Base-by-base conservation (phyloP, 2,329 filamentous ascomycete species). In the Bipolaris bicolor region DNA sequence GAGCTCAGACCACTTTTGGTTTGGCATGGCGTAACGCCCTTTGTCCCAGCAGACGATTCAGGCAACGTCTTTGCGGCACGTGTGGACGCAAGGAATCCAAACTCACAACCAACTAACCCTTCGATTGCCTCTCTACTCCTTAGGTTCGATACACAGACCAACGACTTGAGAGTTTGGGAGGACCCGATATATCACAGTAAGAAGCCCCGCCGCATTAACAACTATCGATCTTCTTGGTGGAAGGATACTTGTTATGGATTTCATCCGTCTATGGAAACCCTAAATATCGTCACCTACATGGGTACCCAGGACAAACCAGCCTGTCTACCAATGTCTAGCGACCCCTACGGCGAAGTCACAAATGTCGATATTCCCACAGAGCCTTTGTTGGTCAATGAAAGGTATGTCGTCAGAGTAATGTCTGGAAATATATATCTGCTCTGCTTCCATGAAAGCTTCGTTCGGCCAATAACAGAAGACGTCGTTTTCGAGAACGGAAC, bases 71-170 rank as follows among this genome's bases (percentile, higher is more conserved):
- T 62, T n/a, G 31, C 47, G 13, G 36, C 57, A 13, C 18, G 15
- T 13, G 39, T 57, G 15, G 20, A 15, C 3, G 16, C n/a, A 18
- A 18, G 3, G n/a, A 15, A 10, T 11, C 16, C 37, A 3, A 2
- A 20, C 3, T 18, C 37, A 20, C 13, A 39, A 37, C 34, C 5
- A 16, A 1, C 6, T 11, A 18, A 10, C 37, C 7, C 7, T 20
- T 10, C 16, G 7, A 39, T 10, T 20, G 18, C 9, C 5, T 18
- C 40, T 11, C 16, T 47, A 6, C 34, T n/a, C n/a, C 24, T 67
- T 2, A 60, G 52, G 3, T 66, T 66, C 29, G 57, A 70, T 33
- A 63, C 65, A 31, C 40, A 54, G 11, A 47, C 55, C 2, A 36
- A 54, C 29, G 34, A 44, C 6, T 58, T 68, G 36, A 65, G 49